phyloP scores from a whole-genome alignment of 169 alveolate species.

The Neospora caninum region DNA sequence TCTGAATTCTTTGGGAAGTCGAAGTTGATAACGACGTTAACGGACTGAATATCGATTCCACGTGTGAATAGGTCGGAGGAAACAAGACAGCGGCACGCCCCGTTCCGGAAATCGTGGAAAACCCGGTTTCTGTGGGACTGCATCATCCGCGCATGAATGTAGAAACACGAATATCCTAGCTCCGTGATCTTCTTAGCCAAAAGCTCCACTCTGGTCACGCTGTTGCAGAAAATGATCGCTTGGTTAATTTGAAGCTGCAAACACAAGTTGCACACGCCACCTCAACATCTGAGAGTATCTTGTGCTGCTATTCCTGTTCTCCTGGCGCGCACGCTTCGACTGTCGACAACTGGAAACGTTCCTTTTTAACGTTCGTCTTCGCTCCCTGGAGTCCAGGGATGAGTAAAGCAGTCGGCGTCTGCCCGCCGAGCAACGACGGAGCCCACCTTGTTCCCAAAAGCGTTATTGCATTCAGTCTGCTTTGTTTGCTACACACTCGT shows the following conservation, averaged over 20 bases:
- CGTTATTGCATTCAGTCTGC: no score
- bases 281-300: background rate
- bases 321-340: no score
- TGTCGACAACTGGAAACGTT: no score
- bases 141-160: constrained; percentile 98
- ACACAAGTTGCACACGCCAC: background rate
- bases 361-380: no score
- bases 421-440: no score
- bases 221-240: constrained; percentile 98
- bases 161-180: constrained; percentile 98
- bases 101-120: constrained; percentile 97
- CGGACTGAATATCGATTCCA: constrained; percentile 98
- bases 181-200: constrained; percentile 99
- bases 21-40: constrained; percentile 98
- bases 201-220: constrained; percentile 98
- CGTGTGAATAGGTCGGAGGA: constrained; percentile 97
- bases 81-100: constrained; percentile 94
- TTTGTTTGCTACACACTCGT: no score
- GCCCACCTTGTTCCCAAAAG: no score
- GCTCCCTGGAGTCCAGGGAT: no score
- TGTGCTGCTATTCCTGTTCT: no score
- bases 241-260: constrained; percentile 93
- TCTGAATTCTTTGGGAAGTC: constrained; percentile 97
- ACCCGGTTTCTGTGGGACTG: constrained; percentile 96
- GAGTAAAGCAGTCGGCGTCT: no score